These are phyloP conservation scores for Yarrowia galli DNA, from an alignment of 1,139 yeast species.

Conservation along the genomic window DNA sequence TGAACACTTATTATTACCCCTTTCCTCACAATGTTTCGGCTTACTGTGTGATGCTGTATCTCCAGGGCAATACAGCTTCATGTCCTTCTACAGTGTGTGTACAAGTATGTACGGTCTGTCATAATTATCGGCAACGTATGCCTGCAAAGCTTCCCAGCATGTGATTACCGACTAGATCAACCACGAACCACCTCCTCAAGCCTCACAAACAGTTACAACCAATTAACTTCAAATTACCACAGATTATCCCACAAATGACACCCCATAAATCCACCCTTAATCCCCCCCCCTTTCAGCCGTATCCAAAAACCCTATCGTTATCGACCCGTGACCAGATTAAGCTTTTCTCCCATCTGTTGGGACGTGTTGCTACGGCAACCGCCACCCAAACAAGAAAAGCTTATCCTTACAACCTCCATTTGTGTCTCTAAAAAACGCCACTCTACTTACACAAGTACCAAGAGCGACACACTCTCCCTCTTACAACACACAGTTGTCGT, in stretches of 20 bases:
- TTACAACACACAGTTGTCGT: no score
- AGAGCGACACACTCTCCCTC: no score
- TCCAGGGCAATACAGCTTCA: neutral
- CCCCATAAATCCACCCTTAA: neutral
- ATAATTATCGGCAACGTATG: no score
- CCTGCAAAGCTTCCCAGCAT: no score
- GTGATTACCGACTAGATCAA: no score
- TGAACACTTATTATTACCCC: neutral
- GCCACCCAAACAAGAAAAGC: conserved; percentile 2
- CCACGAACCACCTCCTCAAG: no score
- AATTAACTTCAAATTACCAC: neutral
- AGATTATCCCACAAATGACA: no score
- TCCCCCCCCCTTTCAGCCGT: neutral
- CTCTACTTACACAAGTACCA: neutral
- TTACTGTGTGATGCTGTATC: no score
- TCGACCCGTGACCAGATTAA: conserved; percentile 10
- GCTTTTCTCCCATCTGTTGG: neutral
- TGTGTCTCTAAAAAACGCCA: neutral
- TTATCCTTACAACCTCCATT: neutral
- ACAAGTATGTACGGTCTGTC: no score
- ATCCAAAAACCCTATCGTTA: neutral
- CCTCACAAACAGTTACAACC: no score
- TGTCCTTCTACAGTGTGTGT: no score
- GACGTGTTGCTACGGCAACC: conserved; percentile 3
- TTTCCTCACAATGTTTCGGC: neutral